phyloP scores from a whole-genome alignment of 1,284 basidiomycete species.

The Trametes versicolor region DNA sequence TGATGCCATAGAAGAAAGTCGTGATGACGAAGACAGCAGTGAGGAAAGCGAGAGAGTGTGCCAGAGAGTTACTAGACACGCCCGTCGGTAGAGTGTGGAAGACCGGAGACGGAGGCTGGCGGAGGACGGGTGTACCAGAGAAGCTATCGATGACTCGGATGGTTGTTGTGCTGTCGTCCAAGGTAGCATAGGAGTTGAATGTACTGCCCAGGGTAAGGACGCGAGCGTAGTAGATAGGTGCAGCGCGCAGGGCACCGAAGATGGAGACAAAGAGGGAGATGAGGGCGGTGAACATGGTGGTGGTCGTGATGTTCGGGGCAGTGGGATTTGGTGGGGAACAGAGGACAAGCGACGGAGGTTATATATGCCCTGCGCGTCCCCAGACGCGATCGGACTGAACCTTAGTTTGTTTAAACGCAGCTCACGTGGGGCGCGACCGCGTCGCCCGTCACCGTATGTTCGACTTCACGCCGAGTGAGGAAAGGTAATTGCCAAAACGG shows the following conservation, averaged over 20 bases:
- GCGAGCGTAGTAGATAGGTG: slow-evolving; percentile 11
- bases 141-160: not conserved
- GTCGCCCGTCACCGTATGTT: slow-evolving; percentile 19
- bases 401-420: slow-evolving; percentile 8
- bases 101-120: not conserved
- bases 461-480: not conserved
- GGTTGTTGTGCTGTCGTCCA: slow-evolving; percentile 1
- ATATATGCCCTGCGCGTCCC: not conserved
- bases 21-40: not conserved
- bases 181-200: not conserved
- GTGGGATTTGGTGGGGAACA: not conserved
- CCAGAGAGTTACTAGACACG: not conserved
- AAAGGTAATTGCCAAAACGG: not conserved
- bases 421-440: slow-evolving; percentile 16
- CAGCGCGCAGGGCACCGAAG: slow-evolving; percentile 14
- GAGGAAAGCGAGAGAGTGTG: not conserved
- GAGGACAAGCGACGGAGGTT: not conserved
- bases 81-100: not conserved
- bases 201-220: slow-evolving; percentile 16
- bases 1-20: not conserved
- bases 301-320: not conserved
- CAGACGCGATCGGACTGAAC: slow-evolving; percentile 17
- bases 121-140: slow-evolving; percentile 6
- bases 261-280: slow-evolving; percentile 18
- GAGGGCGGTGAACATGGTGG: slow-evolving; percentile 16